phyloP scores from a whole-genome alignment of 108 stramenopile genomes.

The Schizochytrium sp. region DNA sequence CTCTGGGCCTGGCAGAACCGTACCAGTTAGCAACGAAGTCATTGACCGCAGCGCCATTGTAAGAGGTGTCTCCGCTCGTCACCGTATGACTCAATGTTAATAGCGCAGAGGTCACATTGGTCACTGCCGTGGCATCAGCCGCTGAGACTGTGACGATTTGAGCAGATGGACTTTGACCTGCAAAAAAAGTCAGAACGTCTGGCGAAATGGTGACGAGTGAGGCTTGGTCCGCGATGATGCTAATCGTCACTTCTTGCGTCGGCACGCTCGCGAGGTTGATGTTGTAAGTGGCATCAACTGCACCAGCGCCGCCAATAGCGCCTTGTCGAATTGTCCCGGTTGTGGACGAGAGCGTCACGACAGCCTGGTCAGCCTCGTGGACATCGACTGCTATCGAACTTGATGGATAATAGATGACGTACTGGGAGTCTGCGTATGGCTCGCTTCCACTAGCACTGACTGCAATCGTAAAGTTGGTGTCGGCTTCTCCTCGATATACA shows the following conservation, averaged over 20 bases:
- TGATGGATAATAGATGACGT: not conserved
- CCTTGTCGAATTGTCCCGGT: constrained; percentile 25
- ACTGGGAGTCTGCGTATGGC: not conserved
- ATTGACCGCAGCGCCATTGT: not conserved
- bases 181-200: not conserved
- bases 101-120: not conserved
- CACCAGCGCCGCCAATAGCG: constrained; percentile 15
- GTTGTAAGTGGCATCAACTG: not conserved
- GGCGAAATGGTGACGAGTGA: not conserved
- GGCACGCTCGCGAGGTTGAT: constrained; percentile 9
- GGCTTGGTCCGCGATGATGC: not conserved
- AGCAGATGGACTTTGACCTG: not conserved
- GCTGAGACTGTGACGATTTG: constrained; percentile 29
- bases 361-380: not conserved
- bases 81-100: not conserved
- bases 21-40: not conserved
- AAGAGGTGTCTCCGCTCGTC: not conserved
- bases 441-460: not conserved
- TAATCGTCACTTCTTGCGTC: constrained; percentile 16
- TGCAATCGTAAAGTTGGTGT: not conserved
- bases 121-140: constrained; percentile 10
- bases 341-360: not conserved
- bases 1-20: not conserved
- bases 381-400: not conserved
- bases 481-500: not conserved